Percentiles rank a stretch among this genome's conserved stretches.
Conservation (phyloP, 306 rosid genomes). For the Chamaecrista fasciculata region DNA sequence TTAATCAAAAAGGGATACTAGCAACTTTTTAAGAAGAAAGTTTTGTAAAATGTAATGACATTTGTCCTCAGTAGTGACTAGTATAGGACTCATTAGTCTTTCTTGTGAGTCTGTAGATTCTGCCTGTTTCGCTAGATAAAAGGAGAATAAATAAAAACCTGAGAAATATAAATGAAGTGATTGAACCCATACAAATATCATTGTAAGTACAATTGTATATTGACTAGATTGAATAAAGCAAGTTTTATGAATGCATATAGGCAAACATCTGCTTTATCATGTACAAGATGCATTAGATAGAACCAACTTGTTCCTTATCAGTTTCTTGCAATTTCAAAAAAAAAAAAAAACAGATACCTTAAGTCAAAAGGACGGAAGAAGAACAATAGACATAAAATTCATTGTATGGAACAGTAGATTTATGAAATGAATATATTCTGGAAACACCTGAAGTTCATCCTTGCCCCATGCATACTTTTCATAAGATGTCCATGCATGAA, state of each 20-base stretch:
- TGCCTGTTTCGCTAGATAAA: not conserved
- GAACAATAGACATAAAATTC: constrained; percentile 6
- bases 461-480: constrained; percentile 71
- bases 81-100: not conserved
- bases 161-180: not conserved
- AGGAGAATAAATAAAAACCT: not conserved
- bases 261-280: not conserved
- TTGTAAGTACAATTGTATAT: not conserved
- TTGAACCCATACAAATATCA: not conserved
- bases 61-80: constrained; percentile 1
- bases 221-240: not conserved
- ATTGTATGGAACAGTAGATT: constrained; percentile 13
- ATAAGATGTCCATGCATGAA: constrained; percentile 66
- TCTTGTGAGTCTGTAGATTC: not conserved
- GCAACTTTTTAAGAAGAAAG: not conserved
- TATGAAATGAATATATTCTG: not conserved
- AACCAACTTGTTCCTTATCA: constrained; percentile 9
- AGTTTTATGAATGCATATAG: not conserved
- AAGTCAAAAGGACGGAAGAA: constrained; percentile 8
- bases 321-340: not conserved
- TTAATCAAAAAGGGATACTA: constrained; percentile 5
- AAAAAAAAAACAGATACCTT: not conserved
- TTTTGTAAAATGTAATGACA: not conserved
- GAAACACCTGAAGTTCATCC: constrained; percentile 65
- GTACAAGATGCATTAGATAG: not conserved